A percentile compares a stretch with the other conserved stretches of the same genome.
Conservation (phyloP, 2,329 filamentous ascomycete species). For the Chrysosporium queenslandicum region DNA sequence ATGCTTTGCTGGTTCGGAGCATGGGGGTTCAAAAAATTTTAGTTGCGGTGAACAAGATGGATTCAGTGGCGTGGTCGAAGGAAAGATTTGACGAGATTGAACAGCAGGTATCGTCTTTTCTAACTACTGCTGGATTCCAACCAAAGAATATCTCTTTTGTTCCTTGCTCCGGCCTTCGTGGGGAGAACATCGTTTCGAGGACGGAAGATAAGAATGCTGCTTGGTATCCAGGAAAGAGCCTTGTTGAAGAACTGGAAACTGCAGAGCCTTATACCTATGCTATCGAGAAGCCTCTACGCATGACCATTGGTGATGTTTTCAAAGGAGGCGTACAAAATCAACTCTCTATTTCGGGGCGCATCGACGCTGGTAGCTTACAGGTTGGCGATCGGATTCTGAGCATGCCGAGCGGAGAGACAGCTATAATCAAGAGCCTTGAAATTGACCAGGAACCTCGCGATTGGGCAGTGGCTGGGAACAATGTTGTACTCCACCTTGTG, state of each 20-base stretch:
- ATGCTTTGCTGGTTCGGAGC: conserved; percentile 78
- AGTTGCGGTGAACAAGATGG: conserved; percentile 91
- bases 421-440: conserved; percentile 70
- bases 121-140: conserved; percentile 72
- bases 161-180: conserved; percentile 78
- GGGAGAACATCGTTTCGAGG: conserved; percentile 65
- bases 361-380: conserved; percentile 77
- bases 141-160: conserved; percentile 74
- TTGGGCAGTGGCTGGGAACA: conserved; percentile 90
- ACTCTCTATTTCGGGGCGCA: conserved; percentile 72
- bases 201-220: conserved; percentile 42
- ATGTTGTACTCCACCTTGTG: conserved; percentile 69
- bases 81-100: conserved; percentile 76
- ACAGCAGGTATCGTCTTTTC: conserved; percentile 71
- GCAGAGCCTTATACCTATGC: conserved; percentile 63
- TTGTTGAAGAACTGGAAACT: conserved; percentile 77
- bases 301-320: conserved; percentile 84
- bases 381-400: conserved; percentile 68
- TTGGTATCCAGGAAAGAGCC: conserved; percentile 73
- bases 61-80: conserved; percentile 72
- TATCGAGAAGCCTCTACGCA: conserved; percentile 67
- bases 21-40: conserved; percentile 83
- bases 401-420: conserved; percentile 71
- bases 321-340: conserved; percentile 68
- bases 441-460: conserved; percentile 62